A percentile compares a stretch with the other conserved stretches of the same genome.
Conservation (phyloP, 2,329 filamentous ascomycete genomes). For the Arthrobotrys conoides region DNA sequence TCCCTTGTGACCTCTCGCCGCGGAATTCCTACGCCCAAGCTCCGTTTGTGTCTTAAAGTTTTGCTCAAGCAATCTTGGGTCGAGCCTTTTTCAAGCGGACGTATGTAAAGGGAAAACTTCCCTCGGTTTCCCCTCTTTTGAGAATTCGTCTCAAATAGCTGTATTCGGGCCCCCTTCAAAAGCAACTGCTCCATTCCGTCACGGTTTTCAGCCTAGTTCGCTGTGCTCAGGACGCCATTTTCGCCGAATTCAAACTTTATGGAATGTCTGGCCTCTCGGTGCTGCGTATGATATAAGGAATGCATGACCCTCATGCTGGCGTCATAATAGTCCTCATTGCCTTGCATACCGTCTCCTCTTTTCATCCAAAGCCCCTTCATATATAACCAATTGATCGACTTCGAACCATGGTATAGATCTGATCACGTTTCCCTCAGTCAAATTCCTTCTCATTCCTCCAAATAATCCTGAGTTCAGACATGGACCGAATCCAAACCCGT, state of each 20-base stretch:
- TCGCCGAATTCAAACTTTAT: slow-evolving; percentile 42
- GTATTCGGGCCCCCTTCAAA: slow-evolving; percentile 23
- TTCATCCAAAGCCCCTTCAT: slow-evolving; percentile 19
- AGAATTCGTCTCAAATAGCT: slow-evolving; percentile 51
- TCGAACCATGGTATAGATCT: slow-evolving; percentile 40
- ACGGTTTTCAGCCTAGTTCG: slow-evolving; percentile 45
- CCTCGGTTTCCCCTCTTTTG: slow-evolving; percentile 22
- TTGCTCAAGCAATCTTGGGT: slow-evolving; percentile 5
- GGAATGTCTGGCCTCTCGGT: slow-evolving; percentile 38
- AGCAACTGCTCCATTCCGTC: slow-evolving; percentile 36
- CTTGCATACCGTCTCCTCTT: slow-evolving; percentile 27
- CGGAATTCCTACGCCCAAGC: slow-evolving; percentile 8
- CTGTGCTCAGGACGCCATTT: slow-evolving; percentile 34
- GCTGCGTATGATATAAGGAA: slow-evolving; percentile 38
- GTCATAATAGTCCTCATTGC: slow-evolving; percentile 40
- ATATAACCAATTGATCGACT: slow-evolving; percentile 47
- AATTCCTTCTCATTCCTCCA: slow-evolving; percentile 17
- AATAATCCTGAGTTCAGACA: background rate
- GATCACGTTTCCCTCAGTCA: slow-evolving; percentile 25
- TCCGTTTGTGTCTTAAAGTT: slow-evolving; percentile 16
- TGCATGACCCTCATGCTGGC: slow-evolving; percentile 44
- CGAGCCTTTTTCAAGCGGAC: slow-evolving; percentile 35
- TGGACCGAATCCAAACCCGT: slow-evolving; percentile 37
- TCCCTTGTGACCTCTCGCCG: slow-evolving; percentile 26
- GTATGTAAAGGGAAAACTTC: background rate